phyloP scores from a whole-genome alignment of 2,329 filamentous ascomycete genomes.

The Thelonectria rubi region DNA sequence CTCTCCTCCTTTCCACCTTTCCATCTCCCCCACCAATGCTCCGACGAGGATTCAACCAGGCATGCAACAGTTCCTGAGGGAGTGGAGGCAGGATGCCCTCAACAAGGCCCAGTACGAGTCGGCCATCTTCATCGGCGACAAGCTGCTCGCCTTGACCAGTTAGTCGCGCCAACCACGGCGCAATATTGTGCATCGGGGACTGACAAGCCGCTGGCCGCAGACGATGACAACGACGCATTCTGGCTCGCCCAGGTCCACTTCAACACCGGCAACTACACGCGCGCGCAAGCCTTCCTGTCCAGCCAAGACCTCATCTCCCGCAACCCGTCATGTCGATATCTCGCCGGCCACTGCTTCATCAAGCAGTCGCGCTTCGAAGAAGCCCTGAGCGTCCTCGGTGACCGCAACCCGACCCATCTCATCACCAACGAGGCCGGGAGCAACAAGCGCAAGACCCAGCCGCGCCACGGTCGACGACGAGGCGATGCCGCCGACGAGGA shows the following conservation, averaged over 20 bases:
- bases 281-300: constrained; percentile 85
- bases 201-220: constrained; percentile 55
- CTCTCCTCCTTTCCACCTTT: background rate
- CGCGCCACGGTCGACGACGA: constrained; percentile 46
- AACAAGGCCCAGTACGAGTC: constrained; percentile 97
- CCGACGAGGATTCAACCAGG: constrained; percentile 2
- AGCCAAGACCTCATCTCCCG: constrained; percentile 83
- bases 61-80: constrained; percentile 94
- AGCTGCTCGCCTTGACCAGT: constrained; percentile 94
- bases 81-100: constrained; percentile 94
- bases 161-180: constrained; percentile 45
- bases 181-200: background rate
- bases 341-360: constrained; percentile 92
- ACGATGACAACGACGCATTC: constrained; percentile 92
- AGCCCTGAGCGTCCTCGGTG: constrained; percentile 84
- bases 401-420: constrained; percentile 92
- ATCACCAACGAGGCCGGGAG: constrained; percentile 64
- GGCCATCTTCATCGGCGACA: constrained; percentile 97
- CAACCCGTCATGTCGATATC: constrained; percentile 88
- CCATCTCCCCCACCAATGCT: constrained; percentile 13
- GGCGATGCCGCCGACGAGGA: constrained; percentile 67
- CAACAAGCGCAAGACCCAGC: constrained; percentile 51
- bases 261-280: constrained; percentile 91
- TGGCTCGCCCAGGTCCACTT: constrained; percentile 99
- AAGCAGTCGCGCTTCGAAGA: constrained; percentile 92